phyloP scores from a whole-genome alignment of 176 grass and related monocot species.

The Saccharum officinarum region DNA sequence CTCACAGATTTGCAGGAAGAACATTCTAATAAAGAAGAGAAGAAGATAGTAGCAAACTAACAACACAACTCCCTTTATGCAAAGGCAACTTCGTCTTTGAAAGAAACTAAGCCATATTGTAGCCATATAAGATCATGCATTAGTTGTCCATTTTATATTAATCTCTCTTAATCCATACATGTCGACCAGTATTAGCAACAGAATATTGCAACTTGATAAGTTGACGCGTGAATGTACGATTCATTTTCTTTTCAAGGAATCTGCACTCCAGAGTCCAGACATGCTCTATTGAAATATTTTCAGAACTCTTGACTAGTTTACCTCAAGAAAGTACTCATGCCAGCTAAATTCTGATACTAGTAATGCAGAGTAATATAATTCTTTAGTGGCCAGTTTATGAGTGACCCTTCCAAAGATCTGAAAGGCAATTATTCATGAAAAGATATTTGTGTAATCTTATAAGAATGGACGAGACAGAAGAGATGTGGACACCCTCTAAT shows the following conservation, averaged over 20 bases:
- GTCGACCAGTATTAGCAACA: background rate
- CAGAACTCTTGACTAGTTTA: background rate
- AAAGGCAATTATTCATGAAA: background rate
- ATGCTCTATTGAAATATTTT: slow-evolving; percentile 33
- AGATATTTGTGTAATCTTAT: background rate
- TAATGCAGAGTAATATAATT: background rate
- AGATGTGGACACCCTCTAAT: background rate
- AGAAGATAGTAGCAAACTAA: background rate
- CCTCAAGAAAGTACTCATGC: slow-evolving; percentile 10
- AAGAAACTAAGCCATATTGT: background rate
- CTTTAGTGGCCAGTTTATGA: background rate
- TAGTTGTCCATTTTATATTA: background rate
- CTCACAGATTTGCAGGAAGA: slow-evolving; percentile 20
- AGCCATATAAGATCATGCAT: background rate
- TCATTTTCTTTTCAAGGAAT: slow-evolving; percentile 21
- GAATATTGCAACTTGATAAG: slow-evolving; percentile 20
- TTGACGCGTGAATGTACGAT: slow-evolving; percentile 16
- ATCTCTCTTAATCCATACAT: slow-evolving; percentile 8
- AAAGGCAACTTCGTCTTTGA: background rate
- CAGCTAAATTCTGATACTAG: slow-evolving; percentile 22
- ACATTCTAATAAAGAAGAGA: background rate
- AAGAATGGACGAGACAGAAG: slow-evolving; percentile 5
- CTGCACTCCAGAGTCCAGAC: background rate
- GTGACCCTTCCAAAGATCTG: slow-evolving; percentile 10
- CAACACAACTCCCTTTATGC: background rate